Evolutionary conservation across 805 yeast species (phyloP), one percentile per base, ranked within the genome.

Genomic region (Wickerhamomyces silvicola): DNA sequence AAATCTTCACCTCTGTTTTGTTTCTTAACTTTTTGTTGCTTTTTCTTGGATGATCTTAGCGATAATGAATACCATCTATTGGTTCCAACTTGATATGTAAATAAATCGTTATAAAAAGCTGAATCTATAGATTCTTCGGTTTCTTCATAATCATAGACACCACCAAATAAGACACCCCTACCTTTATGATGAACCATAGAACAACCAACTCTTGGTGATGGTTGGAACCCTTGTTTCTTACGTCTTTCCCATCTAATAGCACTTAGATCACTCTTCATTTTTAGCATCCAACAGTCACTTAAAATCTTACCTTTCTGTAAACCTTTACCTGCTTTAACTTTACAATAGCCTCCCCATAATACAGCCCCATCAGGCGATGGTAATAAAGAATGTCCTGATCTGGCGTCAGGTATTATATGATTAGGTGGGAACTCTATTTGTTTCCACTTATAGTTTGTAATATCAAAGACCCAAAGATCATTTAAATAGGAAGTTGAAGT

Each of bases 151-250:
- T 90, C 97, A 49, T 74, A 88, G 10, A 92, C 98, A 47, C 97
- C 97, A 23, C 97, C 97, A 62, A 90, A 92, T 51, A 88, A 49
- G 8, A 90, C 70, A 36, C 97, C 97, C 62, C 97, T 76, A 37
- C 94, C 94, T 47, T 84, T 82, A 58, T 90, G 97, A 43, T 69
- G 69, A 8, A 78, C 87, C 79, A 90, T 74, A 4, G 94, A 79
- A 51, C 94, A 82, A 1, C 98, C 97, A n/a, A 85, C 96, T 47
- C 97, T 72, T 10, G 97, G 83, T 2, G 90, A 75, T 4, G 97
- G 97, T 39, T 80, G 87, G 54, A 80, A 83, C 4, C 95, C 95
- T 52, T 85, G 90, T 45, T 84, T 86, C 39, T 84, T 74, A 43
- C 94, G 73, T 52, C 96, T 70, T 59, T 92, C 97, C 82, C 95